Evolutionary conservation across 148 eudicot species (phyloP), one percentile per base, ranked within the genome.

Genomic region (Spergularia marina): DNA sequence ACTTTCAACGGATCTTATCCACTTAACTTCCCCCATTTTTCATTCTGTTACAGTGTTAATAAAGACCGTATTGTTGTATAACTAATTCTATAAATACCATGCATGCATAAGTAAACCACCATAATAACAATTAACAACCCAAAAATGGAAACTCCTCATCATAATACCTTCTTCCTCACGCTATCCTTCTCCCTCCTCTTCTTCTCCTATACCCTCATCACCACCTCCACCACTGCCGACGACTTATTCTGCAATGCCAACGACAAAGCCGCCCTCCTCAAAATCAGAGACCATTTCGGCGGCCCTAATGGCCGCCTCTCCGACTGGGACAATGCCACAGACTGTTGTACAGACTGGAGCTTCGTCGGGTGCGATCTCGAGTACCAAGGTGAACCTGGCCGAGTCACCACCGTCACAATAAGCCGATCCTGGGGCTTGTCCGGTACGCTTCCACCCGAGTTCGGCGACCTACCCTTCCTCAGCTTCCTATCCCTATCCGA

Each of bases 311-410:
- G 79, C 0, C 55, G 74, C 36, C 70, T 40, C 62, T 53, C 76
- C 6, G 68, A 82, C 78, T 86, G 92, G 92, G 23, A 20, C 79
- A 17, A 49, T 30, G 36, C 16, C 67, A 70, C 53, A 0, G 83
- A 86, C 62, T 86, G 88, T 36, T 89, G 92, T 47, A 69, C 59
- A 10, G 71, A 69, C 0, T 89, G 89, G 86, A 64, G 73, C 60
- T 30, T 21, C 51, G 82, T 87, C 0, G 78, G 70, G 13, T 86
- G 85, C 30, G 87, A 82, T 73, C 30, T 36, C 16, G 73, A 65
- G 71, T 78, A 79, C 51, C 76, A 82, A 39, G 76, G 84, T 39
- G 59, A 54, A 4, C 73, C 75, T 0, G 44, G 80, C 59, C 88
- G 88, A 5, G 76, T 86, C 59, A 80, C 14, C 21, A n/a, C 65